A percentile compares a stretch with the other conserved stretches of the same genome.
These are phyloP conservation scores for Pilasporangium apinafurcum DNA, from an alignment of 352 stramenopile genomes.

Conservation along the genomic window DNA sequence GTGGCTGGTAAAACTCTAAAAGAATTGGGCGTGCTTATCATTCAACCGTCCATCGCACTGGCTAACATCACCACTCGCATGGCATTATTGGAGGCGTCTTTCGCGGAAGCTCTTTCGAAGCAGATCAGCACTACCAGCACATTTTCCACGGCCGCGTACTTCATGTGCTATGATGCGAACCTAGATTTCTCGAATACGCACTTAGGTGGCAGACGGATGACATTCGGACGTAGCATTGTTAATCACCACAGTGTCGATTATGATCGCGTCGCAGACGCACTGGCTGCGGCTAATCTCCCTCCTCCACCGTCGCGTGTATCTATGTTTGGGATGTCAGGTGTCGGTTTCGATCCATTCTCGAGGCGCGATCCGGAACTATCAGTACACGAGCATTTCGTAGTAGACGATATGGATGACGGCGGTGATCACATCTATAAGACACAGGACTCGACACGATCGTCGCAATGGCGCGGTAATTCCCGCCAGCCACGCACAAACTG, in stretches of 20 bases:
- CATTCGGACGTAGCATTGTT: constrained; percentile 40
- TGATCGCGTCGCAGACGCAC: constrained; percentile 27
- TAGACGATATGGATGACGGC: too few species aligned
- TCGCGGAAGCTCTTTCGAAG: constrained; percentile 26
- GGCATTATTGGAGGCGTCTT: constrained; percentile 38
- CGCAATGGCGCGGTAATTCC: too few species aligned
- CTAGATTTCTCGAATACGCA: constrained; percentile 32
- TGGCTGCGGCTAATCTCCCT: constrained; percentile 31
- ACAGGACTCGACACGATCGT: too few species aligned
- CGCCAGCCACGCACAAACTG: too few species aligned
- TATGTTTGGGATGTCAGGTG: constrained; percentile 58
- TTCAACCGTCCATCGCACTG: constrained; percentile 55
- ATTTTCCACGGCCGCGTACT: constrained; percentile 47
- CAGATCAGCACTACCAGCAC: constrained; percentile 40
- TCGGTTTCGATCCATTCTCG: constrained; percentile 44
- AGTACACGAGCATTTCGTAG: constrained; percentile 57
- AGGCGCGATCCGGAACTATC: constrained; percentile 26
- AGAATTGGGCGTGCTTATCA: constrained; percentile 40
- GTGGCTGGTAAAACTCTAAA: constrained; percentile 29
- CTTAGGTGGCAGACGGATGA: constrained; percentile 21
- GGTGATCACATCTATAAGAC: too few species aligned
- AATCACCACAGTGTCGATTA: constrained; percentile 69
- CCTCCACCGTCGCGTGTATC: constrained; percentile 53
- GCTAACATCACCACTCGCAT: constrained; percentile 61
- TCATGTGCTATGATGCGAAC: constrained; percentile 31